A percentile compares a stretch with the other conserved stretches of the same genome.
phyloP scores from a whole-genome alignment of 2,329 filamentous ascomycete species.

The Bipolaris bicolor region DNA sequence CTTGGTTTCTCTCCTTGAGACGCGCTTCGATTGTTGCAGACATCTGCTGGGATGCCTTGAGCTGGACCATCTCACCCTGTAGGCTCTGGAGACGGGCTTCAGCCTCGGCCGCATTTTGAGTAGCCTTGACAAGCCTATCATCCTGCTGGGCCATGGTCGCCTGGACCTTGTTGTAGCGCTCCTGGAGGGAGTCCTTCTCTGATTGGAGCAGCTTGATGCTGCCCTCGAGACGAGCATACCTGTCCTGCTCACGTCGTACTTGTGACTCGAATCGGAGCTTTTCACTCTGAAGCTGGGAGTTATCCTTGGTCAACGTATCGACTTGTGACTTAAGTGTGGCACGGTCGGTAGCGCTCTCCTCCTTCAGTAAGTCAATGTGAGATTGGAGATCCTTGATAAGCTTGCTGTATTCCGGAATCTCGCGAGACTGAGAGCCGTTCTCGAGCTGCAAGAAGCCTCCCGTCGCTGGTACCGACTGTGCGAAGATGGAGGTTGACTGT shows the following conservation, averaged over 20 bases:
- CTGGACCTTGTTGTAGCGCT: slow-evolving; percentile 75
- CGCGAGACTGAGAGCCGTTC: slow-evolving; percentile 57
- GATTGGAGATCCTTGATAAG: slow-evolving; percentile 85
- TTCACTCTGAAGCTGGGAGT: slow-evolving; percentile 80
- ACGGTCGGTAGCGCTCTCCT: slow-evolving; percentile 82
- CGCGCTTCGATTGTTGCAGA: slow-evolving; percentile 94
- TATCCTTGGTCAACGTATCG: slow-evolving; percentile 80
- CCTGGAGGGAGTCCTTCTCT: slow-evolving; percentile 87
- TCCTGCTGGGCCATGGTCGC: slow-evolving; percentile 91
- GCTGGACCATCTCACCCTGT: slow-evolving; percentile 86
- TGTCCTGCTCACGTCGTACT: slow-evolving; percentile 78
- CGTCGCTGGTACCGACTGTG: slow-evolving; percentile 25
- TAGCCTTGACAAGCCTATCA: slow-evolving; percentile 85
- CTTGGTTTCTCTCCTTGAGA: slow-evolving; percentile 86
- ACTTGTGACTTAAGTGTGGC: slow-evolving; percentile 84
- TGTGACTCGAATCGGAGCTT: slow-evolving; percentile 81
- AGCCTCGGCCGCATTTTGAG: slow-evolving; percentile 89
- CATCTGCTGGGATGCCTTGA: slow-evolving; percentile 92
- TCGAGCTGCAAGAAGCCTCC: slow-evolving; percentile 23
- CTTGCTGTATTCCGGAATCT: slow-evolving; percentile 74
- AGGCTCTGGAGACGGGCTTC: slow-evolving; percentile 83
- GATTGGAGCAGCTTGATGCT: slow-evolving; percentile 84
- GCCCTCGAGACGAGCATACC: slow-evolving; percentile 86
- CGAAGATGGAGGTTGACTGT: slow-evolving; percentile 27
- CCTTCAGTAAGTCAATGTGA: slow-evolving; percentile 87